Base-by-base conservation (phyloP, 1,284 basidiomycete genomes). In the Pseudozyma hubeiensis region DNA sequence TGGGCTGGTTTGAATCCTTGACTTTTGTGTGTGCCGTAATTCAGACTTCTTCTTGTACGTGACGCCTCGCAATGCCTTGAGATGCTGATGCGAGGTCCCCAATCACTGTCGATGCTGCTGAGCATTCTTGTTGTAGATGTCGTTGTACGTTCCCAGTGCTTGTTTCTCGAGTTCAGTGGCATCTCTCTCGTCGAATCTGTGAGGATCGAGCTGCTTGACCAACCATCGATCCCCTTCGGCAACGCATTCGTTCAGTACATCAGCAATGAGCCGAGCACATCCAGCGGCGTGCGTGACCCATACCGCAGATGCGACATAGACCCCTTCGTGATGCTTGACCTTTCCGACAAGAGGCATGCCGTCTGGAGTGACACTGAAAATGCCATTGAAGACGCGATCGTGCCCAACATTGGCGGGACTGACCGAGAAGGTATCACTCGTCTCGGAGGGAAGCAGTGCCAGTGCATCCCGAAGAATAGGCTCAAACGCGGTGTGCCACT, bases 311-410 rank as follows among this genome's bases (percentile, higher is more conserved):
- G 60, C 53, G 5, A 62, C 52, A 10, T 33, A 62, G 16, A 62
- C 33, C 24, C 45, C 40, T 17, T 54, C 44, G 19, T 33, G 50
- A 7, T 29, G 29, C 14, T 37, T 11, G 30, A 55, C 35, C 19
- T 46, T 37, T 10, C 53, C 41, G 2, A 54, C 41, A 16, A 62
- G 7, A 16, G 60, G 60, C 53, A 37, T 45, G 13, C 53, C 60
- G 19, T 55, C 60, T 8, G 53, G 60, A 7, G 60, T 62, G 41
- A 62, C 60, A 34, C 60, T 62, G 34, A 55, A 62, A 9, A 62
- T 24, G 19, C 53, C 60, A 24, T 55, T 62, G 29, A 55, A 62
- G 19, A 51, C 48, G 3, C 53, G 31, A 9, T 46, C 53, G 1
- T 29, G 19, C 0, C 53, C 60, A 16, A 19, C 60, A 3, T 30